Base-by-base conservation (phyloP, 2,329 filamentous ascomycete genomes). In the Cercospora zeina region DNA sequence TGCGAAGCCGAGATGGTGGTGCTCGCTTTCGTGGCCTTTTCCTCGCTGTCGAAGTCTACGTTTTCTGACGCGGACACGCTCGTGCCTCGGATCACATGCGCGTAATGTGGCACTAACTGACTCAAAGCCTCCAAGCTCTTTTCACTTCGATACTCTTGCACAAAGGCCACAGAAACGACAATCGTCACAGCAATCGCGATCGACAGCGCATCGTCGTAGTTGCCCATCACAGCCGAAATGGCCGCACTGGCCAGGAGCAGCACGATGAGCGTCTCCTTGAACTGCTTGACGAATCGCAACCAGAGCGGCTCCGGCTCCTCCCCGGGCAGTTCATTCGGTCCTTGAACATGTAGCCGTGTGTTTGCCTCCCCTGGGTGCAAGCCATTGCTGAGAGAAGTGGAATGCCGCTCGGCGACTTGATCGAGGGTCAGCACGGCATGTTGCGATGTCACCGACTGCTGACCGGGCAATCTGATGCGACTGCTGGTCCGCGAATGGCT, bases 161-260 rank as follows among this genome's bases (percentile, higher is more conserved):
- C 87, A 70, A 99, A 99, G 1, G 93, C 95, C 45, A 99, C 95
- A 0, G 89, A 89, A 24, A 99, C 93, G 5, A 99, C 95, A 69
- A 99, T 99, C 27, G 93, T 96, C 21, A 99, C 95, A 1, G 95
- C 95, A 33, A 96, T 87, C 0, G 93, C 90, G 72, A 99, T 99
- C 76, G 93, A 97, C 70, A 99, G 80, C 5, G 93, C 93, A 78
- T 99, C 96, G 71, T 97, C 93, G 73, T 88, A 87, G 73, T 99
- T 99, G 56, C 93, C 92, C 76, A 99, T 89, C 47, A 97, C 77
- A 54, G 97, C 85, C 0, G 93, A 97, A 39, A 96, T 89, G 16
- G 84, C 88, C 0, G 95, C 93, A 2, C 95, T 97, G 6, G 87
- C 89, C 21, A 99, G 84, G 14, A 99, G 83, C n/a, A 99, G 83